Evolutionary conservation across 331 rosid species (phyloP).

Genomic region (Pyrus hybrid): DNA sequence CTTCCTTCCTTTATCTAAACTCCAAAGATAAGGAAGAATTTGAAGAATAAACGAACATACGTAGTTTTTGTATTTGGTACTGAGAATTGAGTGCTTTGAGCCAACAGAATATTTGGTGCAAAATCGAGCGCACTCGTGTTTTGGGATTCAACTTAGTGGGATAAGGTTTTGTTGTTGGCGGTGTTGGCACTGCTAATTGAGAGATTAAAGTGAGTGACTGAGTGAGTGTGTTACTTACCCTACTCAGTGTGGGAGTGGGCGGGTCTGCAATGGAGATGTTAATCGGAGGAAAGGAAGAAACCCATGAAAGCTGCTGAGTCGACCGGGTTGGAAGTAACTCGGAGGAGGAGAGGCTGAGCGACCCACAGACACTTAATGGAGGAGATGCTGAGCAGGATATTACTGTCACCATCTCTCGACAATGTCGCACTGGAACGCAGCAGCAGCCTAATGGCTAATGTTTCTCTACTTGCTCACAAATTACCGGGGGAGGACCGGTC

Average conservation of each 20-base stretch:
- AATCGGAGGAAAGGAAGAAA: constrained; percentile 13
- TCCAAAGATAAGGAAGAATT: neutral
- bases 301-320: constrained; percentile 14
- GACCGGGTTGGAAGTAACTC: constrained; percentile 4
- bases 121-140: no score
- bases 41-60: neutral
- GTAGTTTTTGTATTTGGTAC: neutral
- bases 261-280: neutral
- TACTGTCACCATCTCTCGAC: neutral
- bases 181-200: no score
- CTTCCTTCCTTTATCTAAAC: no score
- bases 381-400: constrained; percentile 4
- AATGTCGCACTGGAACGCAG: neutral
- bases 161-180: no score
- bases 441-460: constrained; percentile 7
- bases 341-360: neutral
- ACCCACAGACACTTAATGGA: neutral
- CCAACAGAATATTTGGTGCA: no score
- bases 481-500: neutral
- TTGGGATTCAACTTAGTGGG: no score
- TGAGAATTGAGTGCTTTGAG: no score
- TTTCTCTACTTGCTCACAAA: neutral
- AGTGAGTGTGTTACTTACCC: neutral
- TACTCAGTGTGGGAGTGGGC: neutral
- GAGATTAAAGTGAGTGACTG: no score